Base-by-base conservation (phyloP, 345 rosid species). In the Xanthoceras sorbifolium region DNA sequence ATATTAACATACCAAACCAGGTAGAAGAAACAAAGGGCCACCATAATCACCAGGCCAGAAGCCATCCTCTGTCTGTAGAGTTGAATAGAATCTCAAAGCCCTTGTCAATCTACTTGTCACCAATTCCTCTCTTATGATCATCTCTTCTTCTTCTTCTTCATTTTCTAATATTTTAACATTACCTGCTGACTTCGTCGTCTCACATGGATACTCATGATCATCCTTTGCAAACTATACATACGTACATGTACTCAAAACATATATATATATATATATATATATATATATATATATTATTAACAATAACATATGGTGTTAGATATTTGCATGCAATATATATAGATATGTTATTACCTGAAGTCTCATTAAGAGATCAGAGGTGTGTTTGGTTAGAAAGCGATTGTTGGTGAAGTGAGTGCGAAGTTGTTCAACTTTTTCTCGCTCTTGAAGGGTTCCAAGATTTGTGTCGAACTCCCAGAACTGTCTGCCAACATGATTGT, bases 21-120 rank as follows among this genome's bases (percentile, higher is more conserved):
- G 94, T 5, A 90, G 71, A 66, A 92, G 94, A 74, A 92, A 92
- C 59, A 92, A 64, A 76, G 97, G 94, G 8, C 94, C 97, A n/a
- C 91, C 97, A 63, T 88, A 92, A 68, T 92, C 97, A 55, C 85
- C 89, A 12, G 97, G 92, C 97, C 94, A 90, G 71, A 91, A 91
- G 0, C 97, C 97, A 85, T 89, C 91, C 17, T 87, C 81, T 3
- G 85, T 32, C 76, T 90, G 97, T 28, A 91, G 73, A 40, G 77
- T 83, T 38, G 91, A 86, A 82, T 86, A 86, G 82, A 83, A 91
- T 52, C 84, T 82, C 63, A 93, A 36, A 17, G 86, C 87, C 61
- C 67, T 86, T 72, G 79, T 84, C 76, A 93, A 10, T 59, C 84
- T 67, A 9, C 25, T 67, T 7, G 38, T 76, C 77, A 81, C 86